Evolutionary conservation across 345 rosid genomes (phyloP), one percentile per base, ranked within the genome.

Genomic region (Eucalyptus sp.): DNA sequence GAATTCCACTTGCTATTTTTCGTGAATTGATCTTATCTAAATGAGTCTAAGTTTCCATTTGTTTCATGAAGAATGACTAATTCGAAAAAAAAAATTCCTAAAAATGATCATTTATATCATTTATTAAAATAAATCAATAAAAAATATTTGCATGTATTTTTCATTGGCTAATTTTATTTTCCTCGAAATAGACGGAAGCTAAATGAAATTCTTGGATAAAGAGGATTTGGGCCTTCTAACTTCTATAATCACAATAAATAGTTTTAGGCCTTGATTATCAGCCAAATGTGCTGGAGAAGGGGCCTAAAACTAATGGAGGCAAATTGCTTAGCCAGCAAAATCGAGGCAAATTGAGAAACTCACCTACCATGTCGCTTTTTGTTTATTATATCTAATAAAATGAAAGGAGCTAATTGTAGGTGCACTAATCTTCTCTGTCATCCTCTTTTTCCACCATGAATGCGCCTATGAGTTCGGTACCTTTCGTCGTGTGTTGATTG

Each of bases 21-120:
- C 15, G 1, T 20, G 48, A 20, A 3, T 3, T 18, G 27, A 10
- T 11, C 48, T 76, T 76, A 76, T 76, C 84, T 6, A 20, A 18
- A 24, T 41, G 9, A 6, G 13, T 20, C 12, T 5, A 41, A 37
- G 0, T 11, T 12, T 41, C 27, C 15, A 76, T 41, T 37, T 41
- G 0, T 20, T 76, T 76, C 3, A 0, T 1, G 1, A 12, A 41
- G 7, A 41, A 12, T 41, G 4, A 76, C 1, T 20, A 10, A 41
- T 20, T 17, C 1, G 0, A 12, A 76, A 76, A 10, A 33, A 33
- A 33, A 33, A 33, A 33, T 20, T 37, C 27, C 4, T 41, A 7
- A 20, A 64, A 76, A 20, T 41, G 14, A 11, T 41, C 0, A 2
- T 10, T 43, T 76, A 37, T 76, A 22, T 41, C 5, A 11, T 25